Conservation (phyloP, 2,329 filamentous ascomycete species). For the Penicillium sp. region DNA sequence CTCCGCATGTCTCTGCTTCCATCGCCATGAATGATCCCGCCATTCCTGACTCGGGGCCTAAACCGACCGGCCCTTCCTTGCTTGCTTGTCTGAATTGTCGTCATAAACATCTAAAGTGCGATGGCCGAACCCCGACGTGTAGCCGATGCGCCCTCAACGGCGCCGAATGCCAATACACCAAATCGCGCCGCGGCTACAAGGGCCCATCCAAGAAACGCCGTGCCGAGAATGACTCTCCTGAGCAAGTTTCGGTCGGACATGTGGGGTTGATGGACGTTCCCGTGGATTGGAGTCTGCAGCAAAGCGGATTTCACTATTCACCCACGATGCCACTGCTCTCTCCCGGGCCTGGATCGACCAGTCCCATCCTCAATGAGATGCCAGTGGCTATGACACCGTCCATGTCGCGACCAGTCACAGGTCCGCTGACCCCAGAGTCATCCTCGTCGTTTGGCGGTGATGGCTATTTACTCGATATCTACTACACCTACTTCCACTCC, state of each 20-base stretch:
- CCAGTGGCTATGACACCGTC: conserved; percentile 15
- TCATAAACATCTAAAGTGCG: conserved; percentile 67
- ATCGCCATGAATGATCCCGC: conserved; percentile 23
- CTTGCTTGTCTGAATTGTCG: conserved; percentile 47
- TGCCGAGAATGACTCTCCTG: conserved; percentile 30
- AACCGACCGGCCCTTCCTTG: conserved; percentile 34
- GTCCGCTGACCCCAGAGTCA: conserved; percentile 36
- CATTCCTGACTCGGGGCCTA: conserved; percentile 12
- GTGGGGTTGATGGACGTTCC: conserved; percentile 36
- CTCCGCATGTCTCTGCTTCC: conserved; percentile 4
- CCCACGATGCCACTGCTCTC: conserved; percentile 22
- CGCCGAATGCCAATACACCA: conserved; percentile 63
- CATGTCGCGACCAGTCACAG: conserved; percentile 15
- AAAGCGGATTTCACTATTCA: conserved; percentile 32
- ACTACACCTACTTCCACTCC: conserved; percentile 52
- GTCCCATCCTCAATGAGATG: conserved; percentile 21
- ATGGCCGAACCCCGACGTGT: conserved; percentile 61
- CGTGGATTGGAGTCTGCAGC: conserved; percentile 34
- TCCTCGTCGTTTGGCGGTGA: conserved; percentile 29
- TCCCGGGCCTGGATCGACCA: conserved; percentile 17
- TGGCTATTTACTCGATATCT: conserved; percentile 47
- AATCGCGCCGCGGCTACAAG: conserved; percentile 69
- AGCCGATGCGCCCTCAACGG: conserved; percentile 57
- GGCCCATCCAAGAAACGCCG: conserved; percentile 53
- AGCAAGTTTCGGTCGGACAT: conserved; percentile 48